Conservation (phyloP, 1,139 yeast species). For the Yamadazyma atlantica region DNA sequence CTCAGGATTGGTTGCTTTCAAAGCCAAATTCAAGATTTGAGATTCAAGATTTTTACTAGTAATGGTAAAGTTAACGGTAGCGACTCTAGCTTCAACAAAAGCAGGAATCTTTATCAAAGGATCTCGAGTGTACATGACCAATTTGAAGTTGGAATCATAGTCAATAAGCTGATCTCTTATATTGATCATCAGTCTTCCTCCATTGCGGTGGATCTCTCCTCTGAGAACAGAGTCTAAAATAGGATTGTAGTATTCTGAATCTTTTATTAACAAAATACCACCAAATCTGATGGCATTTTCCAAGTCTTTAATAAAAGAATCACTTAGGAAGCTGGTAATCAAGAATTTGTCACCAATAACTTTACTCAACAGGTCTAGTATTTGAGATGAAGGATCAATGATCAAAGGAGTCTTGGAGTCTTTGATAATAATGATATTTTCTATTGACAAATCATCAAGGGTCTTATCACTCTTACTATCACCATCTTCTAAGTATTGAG, state of each 20-base stretch:
- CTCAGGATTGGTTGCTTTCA: constrained; percentile 63
- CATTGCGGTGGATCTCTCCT: constrained; percentile 60
- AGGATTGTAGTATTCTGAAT: constrained; percentile 82
- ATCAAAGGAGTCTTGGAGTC: constrained; percentile 49
- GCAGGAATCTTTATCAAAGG: constrained; percentile 48
- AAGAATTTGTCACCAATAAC: constrained; percentile 39
- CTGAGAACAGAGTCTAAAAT: constrained; percentile 61
- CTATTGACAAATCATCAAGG: constrained; percentile 60
- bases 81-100: constrained; percentile 60
- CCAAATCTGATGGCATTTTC: constrained; percentile 88
- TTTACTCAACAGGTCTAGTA: constrained; percentile 40
- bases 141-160: constrained; percentile 59
- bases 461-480: constrained; percentile 40
- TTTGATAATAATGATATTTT: constrained; percentile 60
- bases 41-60: constrained; percentile 66
- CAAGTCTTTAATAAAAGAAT: constrained; percentile 64
- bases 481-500: neutral
- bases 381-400: constrained; percentile 68
- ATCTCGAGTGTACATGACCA: constrained; percentile 65
- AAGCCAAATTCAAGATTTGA: constrained; percentile 59
- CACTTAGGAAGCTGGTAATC: constrained; percentile 70
- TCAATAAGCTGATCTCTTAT: constrained; percentile 70
- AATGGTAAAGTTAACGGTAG: constrained; percentile 67
- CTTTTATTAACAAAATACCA: constrained; percentile 66
- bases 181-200: constrained; percentile 65